Base-by-base conservation (phyloP, 2,329 filamentous ascomycete species). In the Claviceps sp. region DNA sequence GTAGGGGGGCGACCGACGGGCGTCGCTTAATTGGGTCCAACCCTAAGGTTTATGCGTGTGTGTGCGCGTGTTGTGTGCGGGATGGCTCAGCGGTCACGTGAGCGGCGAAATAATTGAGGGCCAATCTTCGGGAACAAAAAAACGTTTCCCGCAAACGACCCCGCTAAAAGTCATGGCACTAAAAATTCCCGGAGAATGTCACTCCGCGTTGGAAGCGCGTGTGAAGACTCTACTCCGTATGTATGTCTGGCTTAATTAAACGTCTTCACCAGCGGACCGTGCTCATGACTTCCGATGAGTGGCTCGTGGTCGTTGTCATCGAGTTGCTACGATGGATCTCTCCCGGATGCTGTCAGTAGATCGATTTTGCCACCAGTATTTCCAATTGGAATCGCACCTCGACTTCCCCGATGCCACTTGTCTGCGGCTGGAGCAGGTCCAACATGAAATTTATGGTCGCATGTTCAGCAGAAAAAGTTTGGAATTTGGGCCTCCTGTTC, bases 301-400 rank as follows among this genome's bases (percentile, higher is more conserved):
- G 13, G n/a, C 13, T 43, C 11, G 14, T 20, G 3, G 8, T 34
- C 23, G 8, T 23, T 49, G 22, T 14, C 34, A 38, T 42, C 5
- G 38, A n/a, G 17, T 20, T n/a, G 16, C 36, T 16, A 22, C 13
- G 26, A 53, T 53, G 52, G 29, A 39, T 37, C 23, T 13, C 36
- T 42, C 49, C 23, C 52, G 50, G 38, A 39, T 38, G 8, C 43
- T 39, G 17, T 29, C 62, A 20, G 63, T 73, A 46, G 59, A 66
- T 54, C 76, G 79, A 17, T 81, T 89, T 62, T 82, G 79, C 57
- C 76, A 78, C 55, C 89, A 95, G 63, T 94, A 88, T 62, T 76
- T 91, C 37, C 89, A 96, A 64, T 71, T 90, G 2, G 80, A 90
- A 46, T 69, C 72, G 0, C 64, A 73, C 7, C 70, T 91, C 38